These are phyloP conservation scores for Skeletonema menzelii DNA, from an alignment of 108 stramenopile species.

Conservation along the genomic window DNA sequence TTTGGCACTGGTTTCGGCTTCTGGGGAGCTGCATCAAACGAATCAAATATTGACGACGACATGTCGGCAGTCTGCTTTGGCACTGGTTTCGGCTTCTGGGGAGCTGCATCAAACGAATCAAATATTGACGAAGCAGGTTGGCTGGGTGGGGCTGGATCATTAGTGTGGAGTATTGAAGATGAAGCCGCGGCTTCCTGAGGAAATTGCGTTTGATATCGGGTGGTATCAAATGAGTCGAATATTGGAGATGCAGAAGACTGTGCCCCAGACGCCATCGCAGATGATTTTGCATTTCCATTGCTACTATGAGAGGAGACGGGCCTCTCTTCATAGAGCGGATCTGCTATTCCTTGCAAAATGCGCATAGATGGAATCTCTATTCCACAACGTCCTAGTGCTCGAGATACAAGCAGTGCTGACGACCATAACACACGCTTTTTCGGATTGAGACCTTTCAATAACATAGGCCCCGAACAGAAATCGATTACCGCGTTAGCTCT, in stretches of 20 bases:
- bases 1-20: neutral
- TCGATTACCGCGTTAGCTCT: slow-evolving; percentile 68
- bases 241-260: slow-evolving; percentile 20
- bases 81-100: neutral
- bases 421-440: slow-evolving; percentile 56
- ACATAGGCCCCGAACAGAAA: slow-evolving; percentile 61
- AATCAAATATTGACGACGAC: slow-evolving; percentile 44
- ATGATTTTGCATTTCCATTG: neutral
- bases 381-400: slow-evolving; percentile 55
- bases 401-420: slow-evolving; percentile 56
- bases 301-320: neutral
- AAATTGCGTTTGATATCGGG: neutral
- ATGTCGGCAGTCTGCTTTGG: neutral
- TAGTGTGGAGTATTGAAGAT: slow-evolving; percentile 23
- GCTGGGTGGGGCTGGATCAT: neutral
- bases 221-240: slow-evolving; percentile 40
- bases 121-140: slow-evolving; percentile 26
- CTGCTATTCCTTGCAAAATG: slow-evolving; percentile 35
- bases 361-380: slow-evolving; percentile 66
- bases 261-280: neutral
- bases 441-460: slow-evolving; percentile 62
- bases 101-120: slow-evolving; percentile 18
- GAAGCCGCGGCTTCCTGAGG: neutral
- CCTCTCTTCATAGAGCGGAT: slow-evolving; percentile 27
- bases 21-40: slow-evolving; percentile 48